Evolutionary conservation across 2,329 filamentous ascomycete genomes (phyloP), one percentile per base, ranked within the genome.

Genomic region (Decorospora gaudefroyi): DNA sequence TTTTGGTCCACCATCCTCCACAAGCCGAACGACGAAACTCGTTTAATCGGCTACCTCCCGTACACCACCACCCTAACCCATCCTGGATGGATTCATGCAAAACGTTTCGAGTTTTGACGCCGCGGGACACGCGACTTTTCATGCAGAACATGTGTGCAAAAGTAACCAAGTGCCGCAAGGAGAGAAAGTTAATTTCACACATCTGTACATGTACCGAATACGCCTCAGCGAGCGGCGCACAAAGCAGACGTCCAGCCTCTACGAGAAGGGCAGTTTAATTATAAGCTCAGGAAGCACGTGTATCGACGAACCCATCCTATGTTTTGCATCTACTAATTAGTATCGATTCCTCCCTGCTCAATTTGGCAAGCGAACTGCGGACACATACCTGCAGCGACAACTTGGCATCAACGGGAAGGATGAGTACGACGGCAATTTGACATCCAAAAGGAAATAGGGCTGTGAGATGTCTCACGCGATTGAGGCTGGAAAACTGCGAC

Each of bases 401-500:
- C 48, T 58, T 58, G 46, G 46, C n/a, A n/a, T n/a, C n/a, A n/a
- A n/a, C n/a, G n/a, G n/a, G n/a, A n/a, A n/a, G n/a, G n/a, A n/a
- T n/a, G n/a, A n/a, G n/a, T n/a, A n/a, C 50, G 28, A 41, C 40
- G 16, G 43, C 33, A 46, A 31, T 17, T 32, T 46, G 37, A 50
- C 46, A 26, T 22, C 12, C 27, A n/a, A 16, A 51, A 11, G 30
- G 43, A 49, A 28, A 39, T 37, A 42, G 49, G 51, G 38, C 29
- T 47, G 49, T 54, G 44, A 41, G 40, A 56, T 49, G 41, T 41
- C 12, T 41, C n/a, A n/a, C 31, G 45, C 42, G 51, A 35, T 42
- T 32, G 36, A 26, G 38, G 37, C 37, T 36, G 30, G 37, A 30
- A 31, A 46, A 49, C 45, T 64, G 64, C 57, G 56, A 68, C 65